Conservation (phyloP, 371 early-diverging fungal species). For the Rozella allomycis region DNA sequence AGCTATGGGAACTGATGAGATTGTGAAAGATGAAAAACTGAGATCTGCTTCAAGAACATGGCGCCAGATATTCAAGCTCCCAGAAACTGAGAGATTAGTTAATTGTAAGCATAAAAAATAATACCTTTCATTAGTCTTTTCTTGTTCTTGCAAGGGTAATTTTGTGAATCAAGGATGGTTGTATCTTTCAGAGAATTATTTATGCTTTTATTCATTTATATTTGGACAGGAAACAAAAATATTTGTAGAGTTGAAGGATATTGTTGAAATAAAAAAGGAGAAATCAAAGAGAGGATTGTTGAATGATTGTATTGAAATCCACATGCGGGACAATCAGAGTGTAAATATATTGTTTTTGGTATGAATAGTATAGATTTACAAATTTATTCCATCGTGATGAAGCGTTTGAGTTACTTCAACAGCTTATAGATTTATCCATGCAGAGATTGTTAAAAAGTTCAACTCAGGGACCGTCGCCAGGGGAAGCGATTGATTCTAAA, state of each 20-base stretch:
- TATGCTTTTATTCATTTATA: constrained; percentile 83
- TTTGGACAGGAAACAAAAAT: constrained; percentile 72
- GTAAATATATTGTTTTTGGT: constrained; percentile 14
- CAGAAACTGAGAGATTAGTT: constrained; percentile 54
- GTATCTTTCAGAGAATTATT: constrained; percentile 72
- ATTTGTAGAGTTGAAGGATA: constrained; percentile 63
- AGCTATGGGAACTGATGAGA: constrained; percentile 50
- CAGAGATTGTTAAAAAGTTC: constrained; percentile 61
- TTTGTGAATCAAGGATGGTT: constrained; percentile 89
- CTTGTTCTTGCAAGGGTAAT: constrained; percentile 57
- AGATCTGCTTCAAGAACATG: constrained; percentile 70
- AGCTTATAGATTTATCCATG: constrained; percentile 65
- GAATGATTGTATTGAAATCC: constrained; percentile 61
- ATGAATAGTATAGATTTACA: constrained; percentile 50
- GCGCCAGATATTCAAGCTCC: constrained; percentile 62
- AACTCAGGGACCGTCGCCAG: background rate
- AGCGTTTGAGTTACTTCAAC: constrained; percentile 70
- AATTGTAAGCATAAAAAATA: constrained; percentile 31
- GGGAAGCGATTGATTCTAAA: too few species aligned
- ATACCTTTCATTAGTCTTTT: constrained; percentile 42
- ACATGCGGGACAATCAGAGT: constrained; percentile 51
- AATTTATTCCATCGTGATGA: constrained; percentile 88
- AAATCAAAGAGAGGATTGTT: constrained; percentile 70
- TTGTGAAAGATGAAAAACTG: constrained; percentile 56
- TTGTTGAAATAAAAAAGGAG: constrained; percentile 62